Evolutionary conservation across 2,329 filamentous ascomycete species (phyloP), one percentile per base, ranked within the genome.

Genomic region (Calonectria henricotiae): DNA sequence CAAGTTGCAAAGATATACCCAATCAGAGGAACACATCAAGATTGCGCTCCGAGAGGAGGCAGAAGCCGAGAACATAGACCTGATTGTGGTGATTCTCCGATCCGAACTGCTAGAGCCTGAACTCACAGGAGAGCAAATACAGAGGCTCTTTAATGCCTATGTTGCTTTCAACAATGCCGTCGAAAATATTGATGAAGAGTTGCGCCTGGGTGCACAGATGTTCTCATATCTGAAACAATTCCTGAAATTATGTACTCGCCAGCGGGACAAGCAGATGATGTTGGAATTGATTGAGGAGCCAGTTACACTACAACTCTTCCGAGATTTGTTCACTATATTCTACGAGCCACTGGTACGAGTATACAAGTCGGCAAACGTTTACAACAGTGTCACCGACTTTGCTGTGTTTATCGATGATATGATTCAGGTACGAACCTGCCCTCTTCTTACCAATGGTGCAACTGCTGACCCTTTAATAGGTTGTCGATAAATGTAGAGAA

Each of bases 361-460:
- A 0, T 99, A 99, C 87, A 99, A 98, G 84, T 98, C 95, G 23
- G 96, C 96, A 74, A 99, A 98, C 77, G 96, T 99, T 30, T 98
- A 98, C 87, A 96, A 91, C 85, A 97, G 94, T 79, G 96, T 99
- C 70, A 98, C 96, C 0, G 96, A 99, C 82, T 98, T 99, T 84
- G 93, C 96, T 0, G 87, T 91, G 44, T 99, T 99, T 77, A 90
- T 96, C 64, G 95, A 98, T 79, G 96, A 99, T 81, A 93, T 95
- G 80, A 98, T 98, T 76, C 89, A 90, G 78, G 94, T 95, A 74
- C 74, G 84, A 43, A 47, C 30, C 23, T 2, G 37, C n/a, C 37
- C 23, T 51, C 5, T 9, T 2, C 2, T 20, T 4, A 30, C 17
- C 44, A 62, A 11, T 13, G n/a, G 3, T 25, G 1, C 15, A 25